These are phyloP conservation scores for Hamigera avellanea DNA, from an alignment of 495 filamentous ascomycete genomes.

Conservation along the genomic window DNA sequence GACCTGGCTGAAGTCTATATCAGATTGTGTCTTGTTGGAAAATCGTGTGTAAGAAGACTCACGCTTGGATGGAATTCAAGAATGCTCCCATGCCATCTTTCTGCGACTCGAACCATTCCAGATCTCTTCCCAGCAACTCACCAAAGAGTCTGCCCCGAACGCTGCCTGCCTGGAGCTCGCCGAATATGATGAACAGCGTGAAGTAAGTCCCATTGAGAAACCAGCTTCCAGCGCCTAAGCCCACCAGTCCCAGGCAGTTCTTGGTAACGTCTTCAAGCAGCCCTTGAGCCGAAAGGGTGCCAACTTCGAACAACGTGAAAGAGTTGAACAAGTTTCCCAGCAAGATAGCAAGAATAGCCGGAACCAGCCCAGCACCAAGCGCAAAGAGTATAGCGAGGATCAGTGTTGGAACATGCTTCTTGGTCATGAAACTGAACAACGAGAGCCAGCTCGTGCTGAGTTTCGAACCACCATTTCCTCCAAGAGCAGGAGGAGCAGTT, in stretches of 20 bases:
- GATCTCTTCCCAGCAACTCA: constrained; percentile 55
- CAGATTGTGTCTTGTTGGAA: too few relatives aligned
- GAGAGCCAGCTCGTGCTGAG: constrained; percentile 26
- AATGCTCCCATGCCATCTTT: constrained; percentile 62
- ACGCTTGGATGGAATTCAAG: constrained; percentile 64
- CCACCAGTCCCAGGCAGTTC: constrained; percentile 46
- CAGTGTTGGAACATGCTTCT: constrained; percentile 45
- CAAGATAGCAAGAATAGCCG: constrained; percentile 56
- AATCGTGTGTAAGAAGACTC: constrained; percentile 15
- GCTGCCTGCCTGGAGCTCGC: constrained; percentile 64
- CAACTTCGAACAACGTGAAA: constrained; percentile 55
- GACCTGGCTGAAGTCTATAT: constrained; percentile 50
- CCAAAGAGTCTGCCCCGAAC: constrained; percentile 54
- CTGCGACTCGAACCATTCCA: constrained; percentile 74
- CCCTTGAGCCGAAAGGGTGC: constrained; percentile 30
- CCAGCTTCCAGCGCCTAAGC: constrained; percentile 52
- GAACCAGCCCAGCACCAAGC: constrained; percentile 46
- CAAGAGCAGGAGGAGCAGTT: too few relatives aligned
- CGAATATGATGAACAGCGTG: constrained; percentile 58
- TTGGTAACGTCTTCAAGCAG: constrained; percentile 43
- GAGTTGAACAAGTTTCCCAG: constrained; percentile 66
- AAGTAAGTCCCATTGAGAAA: constrained; percentile 54
- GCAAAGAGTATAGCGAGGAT: constrained; percentile 41
- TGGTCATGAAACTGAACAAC: constrained; percentile 64
- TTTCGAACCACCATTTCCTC: too few relatives aligned